Evolutionary conservation across 2,329 filamentous ascomycete species (phyloP), one percentile per base, ranked within the genome.

Genomic region (Monosporascus ibericus): DNA sequence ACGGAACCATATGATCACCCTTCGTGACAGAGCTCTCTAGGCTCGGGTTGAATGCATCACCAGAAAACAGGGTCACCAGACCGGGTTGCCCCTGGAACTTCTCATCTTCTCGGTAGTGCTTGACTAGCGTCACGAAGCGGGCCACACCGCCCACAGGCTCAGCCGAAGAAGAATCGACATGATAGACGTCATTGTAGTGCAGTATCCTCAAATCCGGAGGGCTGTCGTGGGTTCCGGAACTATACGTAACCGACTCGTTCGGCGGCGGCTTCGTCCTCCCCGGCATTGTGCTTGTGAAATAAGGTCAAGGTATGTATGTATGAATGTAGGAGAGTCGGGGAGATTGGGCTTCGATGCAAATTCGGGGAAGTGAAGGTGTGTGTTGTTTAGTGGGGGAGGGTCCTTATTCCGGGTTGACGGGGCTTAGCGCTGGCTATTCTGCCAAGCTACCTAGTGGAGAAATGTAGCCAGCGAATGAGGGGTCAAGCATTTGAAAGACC

Each of bases 111-210:
- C 84, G 83, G 65, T 96, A 96, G 67, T 92, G 79, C 54, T 90
- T 85, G 58, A 86, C 78, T 25, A 94, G 73, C 3, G 85, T 86
- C 67, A 94, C 85, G 71, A 96, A 96, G 47, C 92, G 81, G 30
- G 88, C 77, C 42, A 88, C 80, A 18, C 92, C 92, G 27, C 92
- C 92, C 2, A 91, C 84, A 1, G 92, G 92, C 65, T 95, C 90
- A 17, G 87, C 83, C 25, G 88, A 91, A 2, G 77, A 76, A 2
- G 72, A 66, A 60, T 95, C 90, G 50, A 96, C 81, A 63, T 96
- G 92, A 69, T 96, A 96, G 55, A 96, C 91, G 71, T 96, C 91
- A 70, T 96, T 96, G 77, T 87, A 96, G 72, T 96, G 92, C 34
- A 95, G 68, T 51, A 96, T 71, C n/a, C 91, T 84, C 48, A 96